Conservation (phyloP, 805 yeast genomes). For the Teunomyces lycoperdinae region DNA sequence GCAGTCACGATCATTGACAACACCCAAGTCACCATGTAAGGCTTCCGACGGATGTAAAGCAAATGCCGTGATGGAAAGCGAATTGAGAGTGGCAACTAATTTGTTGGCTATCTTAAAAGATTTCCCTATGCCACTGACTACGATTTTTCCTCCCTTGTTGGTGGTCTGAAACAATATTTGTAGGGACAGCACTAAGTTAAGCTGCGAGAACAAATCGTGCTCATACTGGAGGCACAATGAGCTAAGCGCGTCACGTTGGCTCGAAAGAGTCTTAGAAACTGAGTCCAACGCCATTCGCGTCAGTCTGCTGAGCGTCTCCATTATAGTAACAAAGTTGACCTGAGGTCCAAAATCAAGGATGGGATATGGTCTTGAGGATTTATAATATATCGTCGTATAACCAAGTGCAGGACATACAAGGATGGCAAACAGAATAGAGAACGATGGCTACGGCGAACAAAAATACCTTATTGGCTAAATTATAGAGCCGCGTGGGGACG, state of each 20-base stretch:
- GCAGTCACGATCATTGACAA: slow-evolving; percentile 53
- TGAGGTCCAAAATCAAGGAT: not conserved
- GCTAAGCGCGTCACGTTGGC: slow-evolving; percentile 48
- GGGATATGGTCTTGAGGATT: not conserved
- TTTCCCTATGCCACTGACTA: slow-evolving; percentile 83
- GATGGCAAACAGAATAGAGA: not conserved
- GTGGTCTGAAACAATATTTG: slow-evolving; percentile 28
- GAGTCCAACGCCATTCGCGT: slow-evolving; percentile 26
- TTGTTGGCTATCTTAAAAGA: slow-evolving; percentile 77
- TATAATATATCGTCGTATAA: not conserved
- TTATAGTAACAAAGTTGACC: not conserved
- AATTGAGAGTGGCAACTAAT: slow-evolving; percentile 77
- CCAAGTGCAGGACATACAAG: too few relatives aligned
- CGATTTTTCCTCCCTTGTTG: slow-evolving; percentile 60
- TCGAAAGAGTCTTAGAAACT: slow-evolving; percentile 37
- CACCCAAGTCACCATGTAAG: slow-evolving; percentile 85
- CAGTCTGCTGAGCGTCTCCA: not conserved
- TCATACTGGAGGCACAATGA: slow-evolving; percentile 46
- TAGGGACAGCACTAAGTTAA: slow-evolving; percentile 43
- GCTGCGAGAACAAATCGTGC: slow-evolving; percentile 43
- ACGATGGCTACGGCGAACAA: not conserved
- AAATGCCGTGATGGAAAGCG: slow-evolving; percentile 68
- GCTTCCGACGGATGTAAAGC: slow-evolving; percentile 83
- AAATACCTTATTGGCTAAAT: not conserved
- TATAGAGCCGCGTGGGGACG: not conserved